These are phyloP conservation scores for Chalaropsis ovoidea DNA, from an alignment of 2,329 filamentous ascomycete genomes.

Conservation along the genomic window DNA sequence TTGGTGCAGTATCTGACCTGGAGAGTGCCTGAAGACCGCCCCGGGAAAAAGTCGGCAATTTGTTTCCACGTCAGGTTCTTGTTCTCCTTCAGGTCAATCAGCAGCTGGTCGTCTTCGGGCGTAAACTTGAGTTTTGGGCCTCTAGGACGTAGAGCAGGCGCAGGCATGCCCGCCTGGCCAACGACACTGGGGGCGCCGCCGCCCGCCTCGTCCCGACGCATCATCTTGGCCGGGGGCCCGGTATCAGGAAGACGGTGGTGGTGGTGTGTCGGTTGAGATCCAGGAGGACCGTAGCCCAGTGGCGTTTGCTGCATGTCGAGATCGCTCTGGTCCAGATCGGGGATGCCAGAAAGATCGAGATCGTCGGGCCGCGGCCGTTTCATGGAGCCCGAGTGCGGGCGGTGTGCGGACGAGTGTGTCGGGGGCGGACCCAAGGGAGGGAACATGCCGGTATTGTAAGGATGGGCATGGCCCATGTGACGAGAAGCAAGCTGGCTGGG, in stretches of 20 bases:
- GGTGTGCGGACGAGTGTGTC: conserved; percentile 10
- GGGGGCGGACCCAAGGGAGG: conserved; percentile 43
- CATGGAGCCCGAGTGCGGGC: conserved; percentile 31
- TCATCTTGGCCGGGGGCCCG: conserved; percentile 57
- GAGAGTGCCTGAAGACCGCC: conserved; percentile 76
- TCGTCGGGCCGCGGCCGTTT: conserved; percentile 51
- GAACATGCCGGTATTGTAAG: conserved; percentile 43
- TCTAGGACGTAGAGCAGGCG: conserved; percentile 66
- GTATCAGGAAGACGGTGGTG: conserved; percentile 73
- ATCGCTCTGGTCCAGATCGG: conserved; percentile 45
- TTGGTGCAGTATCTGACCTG: conserved; percentile 95
- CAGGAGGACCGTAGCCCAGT: conserved; percentile 29
- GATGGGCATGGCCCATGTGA: conserved; percentile 42
- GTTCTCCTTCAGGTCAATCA: conserved; percentile 87
- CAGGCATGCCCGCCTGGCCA: conserved; percentile 76
- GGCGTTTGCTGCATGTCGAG: conserved; percentile 47
- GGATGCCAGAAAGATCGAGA: conserved; percentile 45
- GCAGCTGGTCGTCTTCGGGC: conserved; percentile 75
- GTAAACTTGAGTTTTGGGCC: conserved; percentile 92
- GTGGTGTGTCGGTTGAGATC: conserved; percentile 55
- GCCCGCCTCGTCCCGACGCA: conserved; percentile 45
- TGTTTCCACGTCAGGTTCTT: conserved; percentile 95
- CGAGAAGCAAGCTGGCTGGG: conserved; percentile 41
- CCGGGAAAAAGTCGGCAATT: conserved; percentile 92
- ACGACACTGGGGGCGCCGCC: conserved; percentile 72